A percentile compares a stretch with the other conserved stretches of the same genome.
Conservation (phyloP, 2,329 filamentous ascomycete genomes). For the Ilyonectria robusta region DNA sequence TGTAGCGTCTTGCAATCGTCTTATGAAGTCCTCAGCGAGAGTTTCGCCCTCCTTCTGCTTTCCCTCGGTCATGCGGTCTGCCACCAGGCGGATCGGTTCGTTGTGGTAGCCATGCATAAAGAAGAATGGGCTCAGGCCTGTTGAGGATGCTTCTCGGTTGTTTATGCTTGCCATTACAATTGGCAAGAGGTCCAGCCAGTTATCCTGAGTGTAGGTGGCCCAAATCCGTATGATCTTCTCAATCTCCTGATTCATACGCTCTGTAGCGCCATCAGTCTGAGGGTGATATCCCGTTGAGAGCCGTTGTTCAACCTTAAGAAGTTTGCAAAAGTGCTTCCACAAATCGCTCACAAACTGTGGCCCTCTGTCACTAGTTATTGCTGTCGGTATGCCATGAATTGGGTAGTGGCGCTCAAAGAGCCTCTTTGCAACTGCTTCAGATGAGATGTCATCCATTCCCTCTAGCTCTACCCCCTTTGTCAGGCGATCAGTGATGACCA, state of each 20-base stretch:
- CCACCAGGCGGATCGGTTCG: conserved; percentile 2
- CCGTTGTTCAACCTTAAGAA: neutral
- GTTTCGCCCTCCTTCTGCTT: conserved; percentile 4
- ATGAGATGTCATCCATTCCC: too few relatives aligned
- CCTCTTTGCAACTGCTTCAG: too few relatives aligned
- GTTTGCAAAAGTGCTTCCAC: neutral
- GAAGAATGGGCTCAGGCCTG: conserved; percentile 4
- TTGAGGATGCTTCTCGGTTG: conserved; percentile 1
- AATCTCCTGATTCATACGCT: conserved; percentile 3
- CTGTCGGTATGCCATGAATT: neutral
- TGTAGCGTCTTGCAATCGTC: neutral
- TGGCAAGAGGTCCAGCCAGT: conserved; percentile 4
- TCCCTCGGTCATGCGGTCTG: neutral
- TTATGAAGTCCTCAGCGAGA: neutral
- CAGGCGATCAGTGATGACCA: neutral
- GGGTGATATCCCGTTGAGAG: neutral
- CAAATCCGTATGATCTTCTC: neutral
- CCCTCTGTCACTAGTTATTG: neutral
- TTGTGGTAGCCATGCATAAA: conserved; percentile 1
- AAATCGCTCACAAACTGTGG: neutral
- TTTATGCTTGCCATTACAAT: neutral
- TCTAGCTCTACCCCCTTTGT: neutral
- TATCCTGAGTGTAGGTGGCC: neutral
- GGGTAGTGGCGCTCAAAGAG: neutral
- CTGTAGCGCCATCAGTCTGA: conserved; percentile 4